Base-by-base conservation (phyloP, 2,329 filamentous ascomycete genomes). In the Daldinia sp. region DNA sequence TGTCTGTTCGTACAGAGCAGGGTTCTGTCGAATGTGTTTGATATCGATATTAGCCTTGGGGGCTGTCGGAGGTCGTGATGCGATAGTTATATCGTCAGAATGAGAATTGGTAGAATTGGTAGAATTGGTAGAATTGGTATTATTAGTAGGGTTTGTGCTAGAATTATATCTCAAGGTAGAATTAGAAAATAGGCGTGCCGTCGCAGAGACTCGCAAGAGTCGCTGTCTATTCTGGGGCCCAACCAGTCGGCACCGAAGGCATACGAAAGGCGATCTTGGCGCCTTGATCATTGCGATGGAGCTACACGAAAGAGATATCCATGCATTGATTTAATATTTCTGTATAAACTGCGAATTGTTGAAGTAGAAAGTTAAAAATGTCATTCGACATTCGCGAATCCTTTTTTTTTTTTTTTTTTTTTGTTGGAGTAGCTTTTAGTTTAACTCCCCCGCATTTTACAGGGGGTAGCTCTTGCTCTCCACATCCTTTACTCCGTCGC, bases 21-120 rank as follows among this genome's bases (percentile, higher is more conserved):
- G 89, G 80, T 97, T 92, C 76, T 93, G 88, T 65, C 94, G 94
- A 79, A 99, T 97, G 82, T 96, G 91, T 79, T 93, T 95, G 78
- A 97, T 87, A 82, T 98, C 92, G 72, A 97, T 87, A 53, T 87
- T 87, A 28, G 93, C 89, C 78, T 93, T 95, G 10, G 93, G 94
- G 13, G 93, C 94, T 59, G 87, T 90, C 1, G 91, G 85, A 4
- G 92, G 92, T 42, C 90, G 86, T 65, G 78, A 79, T 50, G 66
- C 60, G 53, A 78, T 75, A 74, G 62, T 58, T n/a, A 60, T 18
- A 10, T 59, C 59, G 33, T 44, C 35, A 10, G 28, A 33, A 26
- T 23, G 53, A 53, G 59, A 3, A 37, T 57, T 51, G 15, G 39
- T 28, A 37, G 59, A 3, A 37, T 57, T 51, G 15, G 39, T 28